Evolutionary conservation across 768 basidiomycete genomes (phyloP), one percentile per base, ranked within the genome.

Genomic region (Rhodosporidiobolus sp.): DNA sequence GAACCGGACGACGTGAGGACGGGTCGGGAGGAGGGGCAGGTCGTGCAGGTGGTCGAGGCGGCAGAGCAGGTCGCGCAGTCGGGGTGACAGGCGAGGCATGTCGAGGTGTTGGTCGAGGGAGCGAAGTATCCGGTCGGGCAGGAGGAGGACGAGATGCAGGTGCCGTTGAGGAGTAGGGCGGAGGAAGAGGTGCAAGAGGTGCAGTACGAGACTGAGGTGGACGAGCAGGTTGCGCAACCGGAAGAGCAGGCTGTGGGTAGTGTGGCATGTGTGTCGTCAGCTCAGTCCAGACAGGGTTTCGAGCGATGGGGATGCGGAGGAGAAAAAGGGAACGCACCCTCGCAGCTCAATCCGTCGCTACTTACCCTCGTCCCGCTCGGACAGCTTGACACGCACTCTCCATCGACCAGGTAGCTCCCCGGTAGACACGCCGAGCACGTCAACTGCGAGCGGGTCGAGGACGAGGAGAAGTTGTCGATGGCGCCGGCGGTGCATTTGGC

Each of bases 391-490:
- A 92, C 83, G 70, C 92, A 94, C 63, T 84, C 81, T 10, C 90
- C 90, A 48, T 87, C 82, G 6, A 86, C 88, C 43, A 94, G 84
- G 32, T 90, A 86, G 64, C 84, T 88, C 22, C 92, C 92, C 46
- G 90, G 87, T 48, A 94, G 78, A 80, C 92, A 94, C 3, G 84
- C 87, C 20, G 88, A 90, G 79, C 92, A 93, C 76, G 90, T 86
- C 6, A 86, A 83, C 65, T 89, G 84, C 66, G 85, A 81, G 58
- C 88, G 81, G 0, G 87, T 88, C 24, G 91, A 91, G 3, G 85
- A 86, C 19, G 85, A 84, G 70, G 79, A 88, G 79, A 94, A 94
- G 75, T 85, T 86, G 10, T 89, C 83, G 72, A 91, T 90, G 66
- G 84, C 82, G 82, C 92, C 94, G 4, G 86, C 83, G 16, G 89